Evolutionary conservation across 331 rosid species (phyloP).

Genomic region (Malus hybrid): DNA sequence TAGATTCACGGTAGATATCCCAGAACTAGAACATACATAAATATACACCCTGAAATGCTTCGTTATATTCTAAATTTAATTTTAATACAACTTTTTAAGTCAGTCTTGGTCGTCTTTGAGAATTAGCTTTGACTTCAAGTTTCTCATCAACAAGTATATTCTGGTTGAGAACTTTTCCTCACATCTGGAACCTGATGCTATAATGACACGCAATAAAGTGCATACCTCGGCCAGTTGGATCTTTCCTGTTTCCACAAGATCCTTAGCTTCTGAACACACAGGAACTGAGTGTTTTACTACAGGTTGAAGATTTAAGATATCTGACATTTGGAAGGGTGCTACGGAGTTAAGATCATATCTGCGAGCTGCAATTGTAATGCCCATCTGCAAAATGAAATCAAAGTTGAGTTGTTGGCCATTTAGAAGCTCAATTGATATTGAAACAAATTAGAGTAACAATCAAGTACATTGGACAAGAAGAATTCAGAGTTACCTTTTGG

Average conservation of each 20-base stretch:
- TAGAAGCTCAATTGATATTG: neutral
- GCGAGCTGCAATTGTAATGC: constrained; percentile 78
- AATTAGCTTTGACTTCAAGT: neutral
- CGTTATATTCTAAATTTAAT: neutral
- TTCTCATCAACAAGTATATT: neutral
- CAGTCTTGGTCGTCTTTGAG: neutral
- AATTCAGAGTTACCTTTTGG: constrained; percentile 56
- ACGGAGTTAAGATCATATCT: constrained; percentile 66
- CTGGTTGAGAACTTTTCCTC: neutral
- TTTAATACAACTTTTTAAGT: neutral
- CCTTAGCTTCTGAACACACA: constrained; percentile 90
- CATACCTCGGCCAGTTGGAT: constrained; percentile 93
- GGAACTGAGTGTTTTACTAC: constrained; percentile 99
- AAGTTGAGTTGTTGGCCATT: neutral
- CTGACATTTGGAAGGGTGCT: constrained; percentile 74
- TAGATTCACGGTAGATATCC: neutral
- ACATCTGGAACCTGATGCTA: neutral
- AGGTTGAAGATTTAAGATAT: constrained; percentile 78
- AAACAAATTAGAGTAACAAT: neutral
- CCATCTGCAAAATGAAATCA: constrained; percentile 47
- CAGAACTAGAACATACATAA: neutral
- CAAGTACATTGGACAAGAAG: constrained; percentile 9
- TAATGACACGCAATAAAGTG: neutral
- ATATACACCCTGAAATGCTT: neutral
- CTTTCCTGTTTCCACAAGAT: constrained; percentile 94